Evolutionary conservation across 2,329 filamentous ascomycete genomes (phyloP).

Genomic region (Aureobasidium subglaciale): DNA sequence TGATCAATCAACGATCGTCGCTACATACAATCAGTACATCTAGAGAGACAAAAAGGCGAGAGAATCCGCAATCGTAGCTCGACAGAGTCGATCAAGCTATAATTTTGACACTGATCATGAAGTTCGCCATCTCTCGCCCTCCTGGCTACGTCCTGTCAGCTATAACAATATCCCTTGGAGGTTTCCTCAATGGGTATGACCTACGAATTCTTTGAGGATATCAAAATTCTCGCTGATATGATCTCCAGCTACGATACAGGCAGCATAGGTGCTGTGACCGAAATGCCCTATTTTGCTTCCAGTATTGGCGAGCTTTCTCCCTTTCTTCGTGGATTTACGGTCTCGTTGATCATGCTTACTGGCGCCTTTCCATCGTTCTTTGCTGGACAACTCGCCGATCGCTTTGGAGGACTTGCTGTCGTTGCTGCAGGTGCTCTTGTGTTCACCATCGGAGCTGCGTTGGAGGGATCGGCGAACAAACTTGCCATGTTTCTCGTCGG

Average conservation of each 20-base stretch:
- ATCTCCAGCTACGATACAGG: conserved; percentile 40
- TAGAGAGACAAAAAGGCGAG: neutral
- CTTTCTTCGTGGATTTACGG: conserved; percentile 49
- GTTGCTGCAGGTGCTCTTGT: conserved; percentile 46
- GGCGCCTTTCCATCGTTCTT: conserved; percentile 50
- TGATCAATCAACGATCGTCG: neutral
- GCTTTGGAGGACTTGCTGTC: conserved; percentile 43
- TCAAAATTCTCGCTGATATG: neutral
- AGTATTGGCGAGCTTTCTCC: conserved; percentile 47
- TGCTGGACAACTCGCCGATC: conserved; percentile 51
- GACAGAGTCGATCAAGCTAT: neutral
- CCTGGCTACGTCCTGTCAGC: conserved; percentile 20
- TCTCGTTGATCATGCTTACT: conserved; percentile 53
- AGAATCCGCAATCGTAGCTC: neutral
- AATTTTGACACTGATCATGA: neutral
- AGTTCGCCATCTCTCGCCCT: neutral
- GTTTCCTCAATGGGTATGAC: conserved; percentile 20
- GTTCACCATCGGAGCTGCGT: conserved; percentile 47
- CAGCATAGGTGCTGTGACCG: conserved; percentile 53
- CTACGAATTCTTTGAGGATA: neutral
- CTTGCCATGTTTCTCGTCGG: conserved; percentile 51
- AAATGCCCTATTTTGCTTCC: conserved; percentile 47
- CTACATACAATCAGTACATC: neutral
- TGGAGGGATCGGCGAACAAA: conserved; percentile 44
- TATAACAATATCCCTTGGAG: conserved; percentile 18